A percentile compares a stretch with the other conserved stretches of the same genome.
phyloP scores from a whole-genome alignment of 2,329 filamentous ascomycete genomes.

The Trichoderma sp. region DNA sequence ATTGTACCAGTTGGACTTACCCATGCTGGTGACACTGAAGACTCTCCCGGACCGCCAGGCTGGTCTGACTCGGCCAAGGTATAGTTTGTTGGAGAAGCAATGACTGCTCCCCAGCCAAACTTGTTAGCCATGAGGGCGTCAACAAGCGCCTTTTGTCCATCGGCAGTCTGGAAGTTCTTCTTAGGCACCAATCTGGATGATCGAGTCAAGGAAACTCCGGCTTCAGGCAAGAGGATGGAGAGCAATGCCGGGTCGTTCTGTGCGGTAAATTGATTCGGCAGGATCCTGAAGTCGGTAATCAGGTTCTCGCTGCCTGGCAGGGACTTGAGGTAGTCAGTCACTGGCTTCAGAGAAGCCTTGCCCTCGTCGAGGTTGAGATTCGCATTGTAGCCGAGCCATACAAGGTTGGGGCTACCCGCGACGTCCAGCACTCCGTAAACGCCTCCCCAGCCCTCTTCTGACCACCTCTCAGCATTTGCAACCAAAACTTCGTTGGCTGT shows the following conservation, averaged over 20 bases:
- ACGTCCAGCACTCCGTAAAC: constrained; percentile 7
- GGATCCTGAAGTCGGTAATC: background rate
- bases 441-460: constrained; percentile 14
- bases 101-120: background rate
- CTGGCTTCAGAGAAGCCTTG: background rate
- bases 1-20: background rate
- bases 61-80: constrained; percentile 7
- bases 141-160: constrained; percentile 1
- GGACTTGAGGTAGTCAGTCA: background rate
- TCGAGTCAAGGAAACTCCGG: constrained; percentile 13
- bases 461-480: constrained; percentile 16
- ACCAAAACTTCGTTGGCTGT: constrained; percentile 8
- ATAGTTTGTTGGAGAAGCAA: constrained; percentile 1
- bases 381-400: background rate
- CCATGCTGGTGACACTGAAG: constrained; percentile 18
- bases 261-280: constrained; percentile 4
- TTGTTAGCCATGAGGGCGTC: background rate
- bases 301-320: background rate
- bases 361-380: background rate
- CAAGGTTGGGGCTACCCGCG: background rate
- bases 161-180: background rate
- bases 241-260: constrained; percentile 12
- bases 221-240: constrained; percentile 5
- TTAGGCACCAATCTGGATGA: constrained; percentile 9
- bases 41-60: constrained; percentile 10